These are phyloP conservation scores for Aspergillus sparsus DNA, from an alignment of 495 filamentous ascomycete genomes.

Conservation along the genomic window DNA sequence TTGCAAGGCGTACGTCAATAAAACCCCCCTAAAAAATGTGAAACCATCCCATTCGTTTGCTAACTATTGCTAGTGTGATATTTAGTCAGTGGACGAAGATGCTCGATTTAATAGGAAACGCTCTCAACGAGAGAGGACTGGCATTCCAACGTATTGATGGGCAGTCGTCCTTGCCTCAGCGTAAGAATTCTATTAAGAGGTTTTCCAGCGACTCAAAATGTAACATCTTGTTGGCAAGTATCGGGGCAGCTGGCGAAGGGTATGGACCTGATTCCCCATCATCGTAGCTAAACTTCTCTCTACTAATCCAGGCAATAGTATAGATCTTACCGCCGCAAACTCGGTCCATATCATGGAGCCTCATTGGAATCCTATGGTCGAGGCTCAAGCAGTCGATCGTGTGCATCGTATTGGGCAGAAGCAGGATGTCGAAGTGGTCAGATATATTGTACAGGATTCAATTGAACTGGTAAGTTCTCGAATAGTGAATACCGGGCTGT, in stretches of 20 bases:
- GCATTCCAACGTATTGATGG: conserved; percentile 1
- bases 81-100: conserved; percentile 1
- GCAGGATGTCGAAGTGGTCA: not conserved
- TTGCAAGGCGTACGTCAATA: too few species aligned
- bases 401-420: not conserved
- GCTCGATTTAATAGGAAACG: not conserved
- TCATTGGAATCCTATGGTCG: not conserved
- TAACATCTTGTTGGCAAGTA: not conserved
- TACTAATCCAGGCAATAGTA: not conserved
- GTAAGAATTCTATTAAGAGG: not conserved
- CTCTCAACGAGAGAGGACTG: not conserved
- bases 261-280: not conserved
- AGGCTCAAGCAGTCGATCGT: not conserved
- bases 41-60: too few species aligned
- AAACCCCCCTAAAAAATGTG: too few species aligned
- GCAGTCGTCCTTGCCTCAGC: not conserved
- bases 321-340: conserved; percentile 2
- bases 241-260: conserved; percentile 1
- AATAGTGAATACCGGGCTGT: not conserved
- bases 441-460: not conserved
- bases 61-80: not conserved
- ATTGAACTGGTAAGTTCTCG: not conserved
- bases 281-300: not conserved
- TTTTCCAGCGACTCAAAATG: not conserved
- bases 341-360: conserved; percentile 1